phyloP scores from a whole-genome alignment of 2,329 filamentous ascomycete species.

The Ophiostoma novo-ulmi region DNA sequence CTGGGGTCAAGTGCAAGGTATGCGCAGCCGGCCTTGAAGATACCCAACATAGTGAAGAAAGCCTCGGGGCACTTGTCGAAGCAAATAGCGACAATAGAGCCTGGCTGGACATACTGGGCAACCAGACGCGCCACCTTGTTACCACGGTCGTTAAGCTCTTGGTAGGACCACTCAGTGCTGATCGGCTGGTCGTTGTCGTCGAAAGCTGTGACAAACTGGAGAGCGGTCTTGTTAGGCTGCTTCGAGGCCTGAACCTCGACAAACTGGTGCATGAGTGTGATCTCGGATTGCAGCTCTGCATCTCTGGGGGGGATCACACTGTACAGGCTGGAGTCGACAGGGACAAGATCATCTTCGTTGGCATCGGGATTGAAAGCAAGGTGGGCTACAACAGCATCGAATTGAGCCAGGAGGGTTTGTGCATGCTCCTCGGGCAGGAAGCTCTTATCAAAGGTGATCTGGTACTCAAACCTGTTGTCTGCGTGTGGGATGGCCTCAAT shows the following conservation, averaged over 20 bases:
- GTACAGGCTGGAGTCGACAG: conserved; percentile 42
- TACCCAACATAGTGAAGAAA: conserved; percentile 74
- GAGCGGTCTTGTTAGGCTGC: conserved; percentile 57
- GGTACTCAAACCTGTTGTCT: conserved; percentile 50
- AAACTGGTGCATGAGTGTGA: conserved; percentile 67
- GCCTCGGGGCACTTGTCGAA: conserved; percentile 84
- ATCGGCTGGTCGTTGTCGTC: conserved; percentile 37
- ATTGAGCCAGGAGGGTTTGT: conserved; percentile 60
- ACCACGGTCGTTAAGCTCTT: conserved; percentile 63
- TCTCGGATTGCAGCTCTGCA: conserved; percentile 51
- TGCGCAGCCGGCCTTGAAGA: conserved; percentile 74
- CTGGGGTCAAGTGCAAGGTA: conserved; percentile 76
- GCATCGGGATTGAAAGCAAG: conserved; percentile 48
- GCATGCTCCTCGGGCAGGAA: conserved; percentile 66
- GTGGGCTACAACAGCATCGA: conserved; percentile 60
- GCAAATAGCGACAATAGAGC: conserved; percentile 66
- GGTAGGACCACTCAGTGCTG: conserved; percentile 65
- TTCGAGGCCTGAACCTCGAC: conserved; percentile 59
- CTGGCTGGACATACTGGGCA: conserved; percentile 44
- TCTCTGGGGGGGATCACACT: conserved; percentile 62
- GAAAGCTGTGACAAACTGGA: conserved; percentile 67
- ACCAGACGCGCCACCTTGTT: conserved; percentile 69
- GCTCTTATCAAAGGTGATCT: conserved; percentile 60
- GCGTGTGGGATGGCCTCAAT: conserved; percentile 64
- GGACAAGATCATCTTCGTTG: conserved; percentile 38